These are phyloP conservation scores for Paramyrothecium roridum DNA, from an alignment of 2,329 filamentous ascomycete genomes.

Conservation along the genomic window DNA sequence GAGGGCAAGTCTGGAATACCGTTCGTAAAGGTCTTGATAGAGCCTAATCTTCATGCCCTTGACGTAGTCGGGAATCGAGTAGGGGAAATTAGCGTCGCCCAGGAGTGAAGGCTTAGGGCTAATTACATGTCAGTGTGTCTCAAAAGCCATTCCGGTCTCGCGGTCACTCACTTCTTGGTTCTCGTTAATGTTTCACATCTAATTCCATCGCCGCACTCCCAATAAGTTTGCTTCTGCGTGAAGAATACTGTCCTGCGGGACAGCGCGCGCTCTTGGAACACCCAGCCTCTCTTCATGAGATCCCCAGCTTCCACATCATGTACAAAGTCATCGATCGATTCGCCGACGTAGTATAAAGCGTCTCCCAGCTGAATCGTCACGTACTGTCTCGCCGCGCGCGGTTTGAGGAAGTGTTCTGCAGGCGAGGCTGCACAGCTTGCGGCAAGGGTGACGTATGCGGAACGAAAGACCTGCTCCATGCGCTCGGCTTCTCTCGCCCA, in stretches of 20 bases:
- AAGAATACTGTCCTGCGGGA: slow-evolving; percentile 34
- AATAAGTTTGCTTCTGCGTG: slow-evolving; percentile 30
- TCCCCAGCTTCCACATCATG: slow-evolving; percentile 22
- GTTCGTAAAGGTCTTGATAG: slow-evolving; percentile 11
- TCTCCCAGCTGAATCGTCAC: slow-evolving; percentile 1
- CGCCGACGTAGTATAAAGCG: slow-evolving; percentile 17
- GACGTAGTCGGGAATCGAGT: not conserved
- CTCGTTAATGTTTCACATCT: slow-evolving; percentile 28
- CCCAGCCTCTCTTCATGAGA: slow-evolving; percentile 33
- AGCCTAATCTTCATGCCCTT: slow-evolving; percentile 11
- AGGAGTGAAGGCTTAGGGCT: slow-evolving; percentile 11
- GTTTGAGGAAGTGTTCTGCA: slow-evolving; percentile 13
- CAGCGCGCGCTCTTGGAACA: slow-evolving; percentile 34
- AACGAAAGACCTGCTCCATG: slow-evolving; percentile 12
- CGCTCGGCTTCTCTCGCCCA: slow-evolving; percentile 8
- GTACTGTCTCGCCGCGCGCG: not conserved
- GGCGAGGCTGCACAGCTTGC: slow-evolving; percentile 4
- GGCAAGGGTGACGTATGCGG: slow-evolving; percentile 8
- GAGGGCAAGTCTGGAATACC: slow-evolving; percentile 12
- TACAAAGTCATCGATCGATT: slow-evolving; percentile 29
- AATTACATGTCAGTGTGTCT: not conserved
- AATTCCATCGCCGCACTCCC: slow-evolving; percentile 32
- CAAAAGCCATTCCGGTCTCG: no score
- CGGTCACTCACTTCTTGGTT: slow-evolving; percentile 28
- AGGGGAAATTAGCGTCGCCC: slow-evolving; percentile 14